Evolutionary conservation across 345 rosid genomes (phyloP), one percentile per base, ranked within the genome.

Genomic region (Linum tenue): DNA sequence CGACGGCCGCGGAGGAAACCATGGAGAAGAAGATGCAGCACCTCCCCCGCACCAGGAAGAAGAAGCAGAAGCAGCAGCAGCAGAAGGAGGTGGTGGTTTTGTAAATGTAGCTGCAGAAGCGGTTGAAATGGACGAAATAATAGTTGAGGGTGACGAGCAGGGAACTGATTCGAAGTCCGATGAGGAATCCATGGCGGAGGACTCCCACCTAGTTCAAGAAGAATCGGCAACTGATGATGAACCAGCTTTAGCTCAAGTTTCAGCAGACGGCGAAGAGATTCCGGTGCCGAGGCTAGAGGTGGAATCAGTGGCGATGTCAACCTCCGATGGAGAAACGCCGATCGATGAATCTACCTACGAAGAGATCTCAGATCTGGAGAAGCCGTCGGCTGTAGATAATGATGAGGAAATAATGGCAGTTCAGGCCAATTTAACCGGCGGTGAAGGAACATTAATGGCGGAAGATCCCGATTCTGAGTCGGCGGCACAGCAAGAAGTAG

Each of bases 101-200:
- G 86, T 73, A 38, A 64, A 64, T 4, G 82, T 77, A 63, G 60
- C 36, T 59, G 72, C 51, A 38, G 40, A n/a, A 55, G 41, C 60
- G 67, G 15, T 69, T 48, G 53, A 48, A 48, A 48, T 48, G 53
- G 53, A 48, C 9, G 53, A 9, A 48, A 48, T 15, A 1, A 15
- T 48, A 9, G 53, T 3, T 48, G 53, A 48, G 5, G 1, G 5
- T 41, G 44, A 41, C 9, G 44, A 41, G 44, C 44, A 41, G 53
- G 14, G 53, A 48, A 48, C 53, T 48, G 53, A 48, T 3, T 3
- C 53, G 12, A 48, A 48, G 40, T 37, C 59, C 42, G 62, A 55
- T 11, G 65, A 11, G 55, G 59, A 44, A 44, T 71, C 41, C 15
- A 67, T 22, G 9, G 51, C 3, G 55, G 72, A 69, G 63, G 70